These are phyloP conservation scores for Coffea canephora DNA, from an alignment of 257 asterid species.

Conservation along the genomic window DNA sequence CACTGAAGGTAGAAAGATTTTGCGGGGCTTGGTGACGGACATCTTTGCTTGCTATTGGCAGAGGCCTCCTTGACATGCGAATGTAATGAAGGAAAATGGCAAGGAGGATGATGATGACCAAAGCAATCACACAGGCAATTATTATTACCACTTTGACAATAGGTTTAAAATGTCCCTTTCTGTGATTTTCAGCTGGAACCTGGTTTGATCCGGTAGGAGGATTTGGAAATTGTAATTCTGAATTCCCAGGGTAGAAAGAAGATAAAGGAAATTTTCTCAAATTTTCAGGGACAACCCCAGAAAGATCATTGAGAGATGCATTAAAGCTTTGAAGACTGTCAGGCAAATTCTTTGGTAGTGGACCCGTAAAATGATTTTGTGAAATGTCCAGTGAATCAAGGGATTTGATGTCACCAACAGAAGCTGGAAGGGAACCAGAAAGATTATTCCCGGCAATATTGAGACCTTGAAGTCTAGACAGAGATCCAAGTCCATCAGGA, in stretches of 20 bases:
- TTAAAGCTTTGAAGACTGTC: constrained; percentile 66
- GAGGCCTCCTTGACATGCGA: constrained; percentile 43
- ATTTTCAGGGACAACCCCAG: constrained; percentile 86
- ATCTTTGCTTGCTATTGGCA: constrained; percentile 50
- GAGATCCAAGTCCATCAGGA: constrained; percentile 63
- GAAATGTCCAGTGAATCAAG: constrained; percentile 59
- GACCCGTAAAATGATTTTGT: constrained; percentile 64
- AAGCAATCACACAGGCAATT: constrained; percentile 54
- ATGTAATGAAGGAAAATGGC: constrained; percentile 46
- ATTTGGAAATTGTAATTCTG: constrained; percentile 69
- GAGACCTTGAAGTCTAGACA: constrained; percentile 55
- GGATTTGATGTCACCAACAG: constrained; percentile 46
- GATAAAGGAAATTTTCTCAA: constrained; percentile 75
- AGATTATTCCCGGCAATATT: constrained; percentile 67
- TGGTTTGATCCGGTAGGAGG: constrained; percentile 59
- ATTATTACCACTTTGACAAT: constrained; percentile 55
- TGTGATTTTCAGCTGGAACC: constrained; percentile 30
- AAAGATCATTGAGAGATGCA: constrained; percentile 76
- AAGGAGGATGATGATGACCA: constrained; percentile 50
- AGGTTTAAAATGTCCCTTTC: constrained; percentile 41
- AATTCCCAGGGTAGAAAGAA: constrained; percentile 93
- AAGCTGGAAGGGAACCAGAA: constrained; percentile 70
- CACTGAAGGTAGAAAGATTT: constrained; percentile 47
- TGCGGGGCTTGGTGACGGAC: constrained; percentile 42
- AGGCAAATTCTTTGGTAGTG: constrained; percentile 62